These are phyloP conservation scores for Stephanodiscus minutulus DNA, from an alignment of 108 stramenopile species.

Conservation along the genomic window DNA sequence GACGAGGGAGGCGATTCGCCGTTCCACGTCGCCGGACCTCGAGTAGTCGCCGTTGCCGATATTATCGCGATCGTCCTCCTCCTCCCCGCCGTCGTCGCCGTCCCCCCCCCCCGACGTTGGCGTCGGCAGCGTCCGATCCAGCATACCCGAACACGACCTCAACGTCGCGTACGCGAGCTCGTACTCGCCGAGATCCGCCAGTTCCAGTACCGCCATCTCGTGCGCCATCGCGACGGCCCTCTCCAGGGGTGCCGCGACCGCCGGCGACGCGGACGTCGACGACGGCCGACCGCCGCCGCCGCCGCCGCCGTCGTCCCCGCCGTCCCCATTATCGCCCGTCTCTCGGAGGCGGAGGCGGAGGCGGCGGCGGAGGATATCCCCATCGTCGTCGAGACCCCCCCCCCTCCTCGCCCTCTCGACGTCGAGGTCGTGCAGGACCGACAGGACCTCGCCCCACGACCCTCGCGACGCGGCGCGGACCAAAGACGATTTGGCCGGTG, in stretches of 20 bases:
- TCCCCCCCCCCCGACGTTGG: neutral
- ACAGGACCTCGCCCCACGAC: constrained; percentile 71
- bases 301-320: constrained; percentile 12
- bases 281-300: neutral
- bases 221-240: constrained; percentile 50
- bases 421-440: constrained; percentile 44
- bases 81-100: constrained; percentile 22
- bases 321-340: neutral
- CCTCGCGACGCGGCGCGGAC: constrained; percentile 33
- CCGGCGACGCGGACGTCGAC: neutral
- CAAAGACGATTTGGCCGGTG: constrained; percentile 19
- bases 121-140: constrained; percentile 24
- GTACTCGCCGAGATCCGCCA: constrained; percentile 51
- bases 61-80: neutral
- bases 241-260: constrained; percentile 18
- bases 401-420: constrained; percentile 24
- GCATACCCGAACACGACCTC: constrained; percentile 36
- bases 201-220: constrained; percentile 65
- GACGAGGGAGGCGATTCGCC: constrained; percentile 64
- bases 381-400: constrained; percentile 5
- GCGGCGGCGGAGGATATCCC: neutral
- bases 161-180: constrained; percentile 58
- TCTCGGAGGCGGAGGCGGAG: too few relatives aligned
- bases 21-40: constrained; percentile 57
- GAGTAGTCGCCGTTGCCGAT: constrained; percentile 15